phyloP scores from a whole-genome alignment of 1,139 yeast species.

The Pichia terricola region DNA sequence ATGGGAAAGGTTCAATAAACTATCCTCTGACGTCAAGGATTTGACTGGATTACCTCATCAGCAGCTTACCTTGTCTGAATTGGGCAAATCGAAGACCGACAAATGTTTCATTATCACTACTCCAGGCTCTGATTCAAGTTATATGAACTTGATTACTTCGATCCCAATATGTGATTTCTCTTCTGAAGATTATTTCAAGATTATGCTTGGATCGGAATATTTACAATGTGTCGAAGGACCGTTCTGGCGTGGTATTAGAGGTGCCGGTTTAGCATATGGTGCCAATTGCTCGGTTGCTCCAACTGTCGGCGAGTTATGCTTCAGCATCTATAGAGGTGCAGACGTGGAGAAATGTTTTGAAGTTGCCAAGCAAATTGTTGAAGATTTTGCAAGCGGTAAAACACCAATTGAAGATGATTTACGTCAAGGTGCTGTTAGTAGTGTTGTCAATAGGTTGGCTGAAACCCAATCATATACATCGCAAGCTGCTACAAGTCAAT shows the following conservation, averaged over 20 bases:
- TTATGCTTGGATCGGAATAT: slow-evolving; percentile 67
- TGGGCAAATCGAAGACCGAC: slow-evolving; percentile 45
- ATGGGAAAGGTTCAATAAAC: slow-evolving; percentile 44
- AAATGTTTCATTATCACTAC: slow-evolving; percentile 61
- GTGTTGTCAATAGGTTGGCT: slow-evolving; percentile 65
- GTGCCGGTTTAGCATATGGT: slow-evolving; percentile 92
- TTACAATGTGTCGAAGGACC: slow-evolving; percentile 93
- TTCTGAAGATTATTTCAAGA: slow-evolving; percentile 59
- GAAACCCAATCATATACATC: slow-evolving; percentile 49
- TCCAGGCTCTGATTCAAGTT: slow-evolving; percentile 87
- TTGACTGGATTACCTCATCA: slow-evolving; percentile 41
- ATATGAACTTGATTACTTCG: slow-evolving; percentile 48
- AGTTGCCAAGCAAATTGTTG: slow-evolving; percentile 60
- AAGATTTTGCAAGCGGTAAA: slow-evolving; percentile 46
- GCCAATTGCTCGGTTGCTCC: slow-evolving; percentile 50
- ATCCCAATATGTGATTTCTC: slow-evolving; percentile 53
- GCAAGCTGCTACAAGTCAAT: slow-evolving; percentile 59
- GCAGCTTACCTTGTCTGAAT: slow-evolving; percentile 41
- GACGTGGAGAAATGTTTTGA: slow-evolving; percentile 68
- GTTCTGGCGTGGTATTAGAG: slow-evolving; percentile 93
- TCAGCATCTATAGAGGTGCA: slow-evolving; percentile 71
- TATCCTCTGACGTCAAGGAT: slow-evolving; percentile 4
- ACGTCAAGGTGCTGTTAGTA: slow-evolving; percentile 65
- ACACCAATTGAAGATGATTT: slow-evolving; percentile 45
- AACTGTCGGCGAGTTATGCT: slow-evolving; percentile 62